Conservation (phyloP, 2,329 filamentous ascomycete species). For the Rhynchosporium agropyri region DNA sequence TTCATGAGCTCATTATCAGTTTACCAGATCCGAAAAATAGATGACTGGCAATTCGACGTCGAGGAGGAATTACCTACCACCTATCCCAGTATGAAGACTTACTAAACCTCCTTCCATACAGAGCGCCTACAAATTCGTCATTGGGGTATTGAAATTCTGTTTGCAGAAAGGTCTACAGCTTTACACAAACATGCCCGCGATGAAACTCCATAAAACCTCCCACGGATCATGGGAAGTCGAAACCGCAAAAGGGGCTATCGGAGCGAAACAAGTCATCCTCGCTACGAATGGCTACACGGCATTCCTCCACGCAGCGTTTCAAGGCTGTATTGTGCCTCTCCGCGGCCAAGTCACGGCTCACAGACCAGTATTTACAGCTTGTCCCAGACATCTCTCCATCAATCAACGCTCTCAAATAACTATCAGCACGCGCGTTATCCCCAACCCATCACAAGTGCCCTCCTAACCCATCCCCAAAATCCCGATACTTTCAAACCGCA, state of each 20-base stretch:
- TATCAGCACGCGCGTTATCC: no score
- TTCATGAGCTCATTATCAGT: no score
- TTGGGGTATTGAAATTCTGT: constrained; percentile 35
- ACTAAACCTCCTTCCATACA: no score
- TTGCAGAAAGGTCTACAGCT: constrained; percentile 36
- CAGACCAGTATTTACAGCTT: constrained; percentile 30
- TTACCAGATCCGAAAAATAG: no score
- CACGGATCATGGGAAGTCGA: constrained; percentile 44
- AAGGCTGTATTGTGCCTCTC: constrained; percentile 49
- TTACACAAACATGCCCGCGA: constrained; percentile 34
- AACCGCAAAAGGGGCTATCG: constrained; percentile 49
- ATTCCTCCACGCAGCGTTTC: constrained; percentile 48
- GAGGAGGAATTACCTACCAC: no score
- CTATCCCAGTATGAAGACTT: no score
- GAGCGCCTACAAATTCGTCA: constrained; percentile 40
- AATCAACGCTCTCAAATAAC: no score
- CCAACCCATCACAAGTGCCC: no score
- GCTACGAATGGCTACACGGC: constrained; percentile 59
- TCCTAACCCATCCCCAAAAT: no score
- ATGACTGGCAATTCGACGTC: no score
- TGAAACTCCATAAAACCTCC: constrained; percentile 31
- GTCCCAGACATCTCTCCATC: no score
- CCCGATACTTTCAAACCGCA: no score
- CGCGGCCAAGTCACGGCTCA: constrained; percentile 54
- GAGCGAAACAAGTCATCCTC: constrained; percentile 50